A percentile compares a stretch with the other conserved stretches of the same genome.
phyloP scores from a whole-genome alignment of 352 stramenopile genomes.

The Globisporangium radiosum region DNA sequence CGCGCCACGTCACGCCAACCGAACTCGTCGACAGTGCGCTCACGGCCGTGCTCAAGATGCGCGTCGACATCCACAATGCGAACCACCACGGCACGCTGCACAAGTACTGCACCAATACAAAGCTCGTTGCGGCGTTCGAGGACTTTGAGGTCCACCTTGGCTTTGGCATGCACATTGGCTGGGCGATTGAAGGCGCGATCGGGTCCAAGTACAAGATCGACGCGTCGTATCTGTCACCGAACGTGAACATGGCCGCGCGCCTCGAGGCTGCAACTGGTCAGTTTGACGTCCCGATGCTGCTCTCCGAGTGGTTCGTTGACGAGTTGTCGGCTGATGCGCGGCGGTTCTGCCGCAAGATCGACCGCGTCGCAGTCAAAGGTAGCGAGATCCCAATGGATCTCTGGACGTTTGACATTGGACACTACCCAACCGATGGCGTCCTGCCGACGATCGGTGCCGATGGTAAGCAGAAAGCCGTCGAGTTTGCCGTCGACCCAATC shows the following conservation, averaged over 20 bases:
- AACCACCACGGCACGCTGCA: slow-evolving; percentile 79
- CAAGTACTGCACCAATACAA: slow-evolving; percentile 81
- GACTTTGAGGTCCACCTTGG: slow-evolving; percentile 92
- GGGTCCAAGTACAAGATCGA: slow-evolving; percentile 98
- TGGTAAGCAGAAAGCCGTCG: slow-evolving; percentile 73
- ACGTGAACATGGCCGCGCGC: slow-evolving; percentile 97
- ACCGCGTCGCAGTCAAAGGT: slow-evolving; percentile 96
- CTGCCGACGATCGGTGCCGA: slow-evolving; percentile 39
- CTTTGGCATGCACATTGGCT: slow-evolving; percentile 97
- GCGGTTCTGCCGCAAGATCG: slow-evolving; percentile 89
- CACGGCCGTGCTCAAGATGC: slow-evolving; percentile 95
- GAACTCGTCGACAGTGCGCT: slow-evolving; percentile 93
- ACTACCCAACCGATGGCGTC: slow-evolving; percentile 60
- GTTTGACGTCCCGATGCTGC: slow-evolving; percentile 93
- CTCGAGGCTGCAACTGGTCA: slow-evolving; percentile 95
- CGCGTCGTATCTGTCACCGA: slow-evolving; percentile 95
- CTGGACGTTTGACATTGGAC: slow-evolving; percentile 92
- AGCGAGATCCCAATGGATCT: slow-evolving; percentile 92
- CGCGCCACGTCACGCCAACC: slow-evolving; percentile 47
- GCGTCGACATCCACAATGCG: slow-evolving; percentile 92
- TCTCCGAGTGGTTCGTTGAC: slow-evolving; percentile 94
- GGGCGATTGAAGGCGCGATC: slow-evolving; percentile 98
- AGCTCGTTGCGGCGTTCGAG: slow-evolving; percentile 78
- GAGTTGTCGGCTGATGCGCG: slow-evolving; percentile 86
- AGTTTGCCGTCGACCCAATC: slow-evolving; percentile 73